Base-by-base conservation (phyloP, 164 flowering plant genomes). In the Berberis vulgaris region DNA sequence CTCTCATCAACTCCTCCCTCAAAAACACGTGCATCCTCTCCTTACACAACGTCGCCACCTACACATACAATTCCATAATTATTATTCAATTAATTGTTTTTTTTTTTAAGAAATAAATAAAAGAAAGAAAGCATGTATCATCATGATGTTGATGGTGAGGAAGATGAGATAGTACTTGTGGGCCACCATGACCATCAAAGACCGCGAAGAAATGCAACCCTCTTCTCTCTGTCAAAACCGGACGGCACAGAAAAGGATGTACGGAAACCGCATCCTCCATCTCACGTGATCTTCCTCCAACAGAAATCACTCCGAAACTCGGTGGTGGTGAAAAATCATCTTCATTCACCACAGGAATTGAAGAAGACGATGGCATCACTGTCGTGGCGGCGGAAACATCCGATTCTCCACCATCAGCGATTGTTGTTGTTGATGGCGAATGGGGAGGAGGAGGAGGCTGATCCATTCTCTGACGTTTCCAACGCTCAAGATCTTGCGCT, bases 161-260 rank as follows among this genome's bases (percentile, higher is more conserved):
- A 12, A 0, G 8, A 11, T 52, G 55, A 52, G 10, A 26, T 3
- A 52, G 6, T 57, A 42, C 60, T 7, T 84, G 83, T 50, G 78
- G 44, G 8, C 89, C 86, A 10, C 86, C 89, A 54, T 84, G 89
- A 4, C 89, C 89, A 54, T 84, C 86, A 59, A 57, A 84, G 4
- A 84, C 89, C 41, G 67, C 86, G 66, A 82, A 81, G 76, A 81
- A 82, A 67, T 84, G 86, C 43, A 81, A 42, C 42, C 81, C 71
- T 49, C 43, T 60, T 49, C 71, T 44, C 1, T 64, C 47, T 39
- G 52, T 39, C 1, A 67, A 55, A 41, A 57, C 77, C 65, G 78
- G 78, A 47, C 46, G 49, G 71, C 77, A 76, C 40, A 84, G 65
- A 10, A 47, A 60, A 43, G 76, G 68, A 44, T 49, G 61, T 12